A percentile compares a stretch with the other conserved stretches of the same genome.
Conservation (phyloP, 2,329 filamentous ascomycete genomes). For the Alternaria sp. region DNA sequence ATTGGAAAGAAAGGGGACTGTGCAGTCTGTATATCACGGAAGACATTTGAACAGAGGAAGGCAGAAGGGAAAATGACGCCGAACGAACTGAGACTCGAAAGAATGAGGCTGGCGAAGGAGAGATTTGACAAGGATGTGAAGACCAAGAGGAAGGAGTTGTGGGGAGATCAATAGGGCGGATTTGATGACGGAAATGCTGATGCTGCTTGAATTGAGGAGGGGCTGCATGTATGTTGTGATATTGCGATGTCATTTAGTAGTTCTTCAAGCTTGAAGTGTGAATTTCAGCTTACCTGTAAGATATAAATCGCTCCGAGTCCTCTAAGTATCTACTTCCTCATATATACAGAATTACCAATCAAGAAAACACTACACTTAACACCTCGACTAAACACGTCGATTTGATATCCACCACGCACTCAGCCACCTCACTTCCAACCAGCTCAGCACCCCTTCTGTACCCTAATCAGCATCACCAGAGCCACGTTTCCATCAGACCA, state of each 20-base stretch:
- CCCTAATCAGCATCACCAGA: neutral
- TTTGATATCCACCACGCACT: neutral
- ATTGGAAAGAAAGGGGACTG: neutral
- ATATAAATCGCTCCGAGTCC: neutral
- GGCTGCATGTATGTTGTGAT: neutral
- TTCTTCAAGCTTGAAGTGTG: neutral
- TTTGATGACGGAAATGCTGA: neutral
- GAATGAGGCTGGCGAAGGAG: neutral
- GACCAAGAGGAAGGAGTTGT: neutral
- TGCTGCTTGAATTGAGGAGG: neutral
- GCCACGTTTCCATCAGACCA: fast-evolving
- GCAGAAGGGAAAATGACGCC: neutral
- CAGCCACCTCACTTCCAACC: neutral
- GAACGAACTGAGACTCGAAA: neutral
- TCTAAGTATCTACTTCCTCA: neutral
- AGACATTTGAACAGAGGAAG: neutral
- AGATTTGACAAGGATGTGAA: neutral
- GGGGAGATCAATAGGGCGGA: neutral
- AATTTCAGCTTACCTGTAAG: neutral
- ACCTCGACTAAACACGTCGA: neutral
- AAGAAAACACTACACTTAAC: neutral
- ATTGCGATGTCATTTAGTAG: neutral
- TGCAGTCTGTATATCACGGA: neutral
- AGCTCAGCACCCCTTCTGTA: neutral
- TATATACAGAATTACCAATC: neutral